A percentile compares a stretch with the other conserved stretches of the same genome.
Conservation (phyloP, 306 rosid genomes). For the Heteromeles arbutifolia region DNA sequence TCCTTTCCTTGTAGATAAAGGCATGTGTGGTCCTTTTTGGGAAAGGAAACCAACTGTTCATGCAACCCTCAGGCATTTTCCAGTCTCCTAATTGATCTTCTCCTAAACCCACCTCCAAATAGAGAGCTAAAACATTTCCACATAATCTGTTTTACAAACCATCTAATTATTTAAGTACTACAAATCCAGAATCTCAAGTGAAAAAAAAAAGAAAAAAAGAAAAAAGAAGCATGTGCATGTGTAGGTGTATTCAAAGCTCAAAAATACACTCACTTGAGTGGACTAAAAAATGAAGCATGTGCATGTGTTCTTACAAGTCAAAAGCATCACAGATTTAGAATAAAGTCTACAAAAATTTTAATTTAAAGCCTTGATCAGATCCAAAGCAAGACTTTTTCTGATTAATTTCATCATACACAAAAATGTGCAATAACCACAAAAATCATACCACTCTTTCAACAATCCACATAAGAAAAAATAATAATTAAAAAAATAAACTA, state of each 20-base stretch:
- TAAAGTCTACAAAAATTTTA: background rate
- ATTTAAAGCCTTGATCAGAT: conserved; percentile 9
- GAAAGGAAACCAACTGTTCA: background rate
- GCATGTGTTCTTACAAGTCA: background rate
- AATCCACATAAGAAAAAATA: background rate
- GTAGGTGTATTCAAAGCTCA: background rate
- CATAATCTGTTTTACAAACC: background rate
- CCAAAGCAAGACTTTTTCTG: conserved; percentile 1
- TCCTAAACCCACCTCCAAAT: background rate
- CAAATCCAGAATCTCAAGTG: background rate
- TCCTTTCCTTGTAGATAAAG: background rate
- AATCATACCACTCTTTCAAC: conserved; percentile 7
- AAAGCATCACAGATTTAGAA: background rate
- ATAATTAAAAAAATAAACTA: background rate
- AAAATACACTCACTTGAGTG: background rate
- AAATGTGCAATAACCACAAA: background rate
- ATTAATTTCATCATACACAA: background rate
- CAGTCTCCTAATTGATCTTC: background rate
- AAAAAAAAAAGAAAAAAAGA: too few relatives aligned
- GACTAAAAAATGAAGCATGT: conserved; percentile 3
- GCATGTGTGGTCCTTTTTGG: background rate
- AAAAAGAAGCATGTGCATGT: background rate
- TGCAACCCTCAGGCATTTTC: background rate
- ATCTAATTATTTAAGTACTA: background rate
- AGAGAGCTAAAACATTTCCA: background rate